phyloP scores from a whole-genome alignment of 2,329 filamentous ascomycete genomes.

The Microsporum audouinii region DNA sequence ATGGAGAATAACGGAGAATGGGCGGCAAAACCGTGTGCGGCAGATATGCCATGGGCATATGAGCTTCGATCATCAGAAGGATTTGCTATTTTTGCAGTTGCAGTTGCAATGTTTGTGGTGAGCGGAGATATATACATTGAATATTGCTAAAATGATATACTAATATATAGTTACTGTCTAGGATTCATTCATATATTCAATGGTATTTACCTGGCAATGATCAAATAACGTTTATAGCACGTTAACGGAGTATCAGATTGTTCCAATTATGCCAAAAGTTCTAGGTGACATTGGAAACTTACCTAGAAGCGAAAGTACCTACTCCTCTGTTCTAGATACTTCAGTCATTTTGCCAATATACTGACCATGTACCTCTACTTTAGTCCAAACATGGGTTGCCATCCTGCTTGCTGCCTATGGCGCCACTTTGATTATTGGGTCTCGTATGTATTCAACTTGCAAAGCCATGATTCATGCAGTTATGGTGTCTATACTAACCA shows the following conservation, averaged over 20 bases:
- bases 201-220: not conserved
- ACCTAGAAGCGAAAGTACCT: not conserved
- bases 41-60: slow-evolving; percentile 1
- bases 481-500: not conserved
- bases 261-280: slow-evolving; percentile 3
- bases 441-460: slow-evolving; percentile 4
- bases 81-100: slow-evolving; percentile 4
- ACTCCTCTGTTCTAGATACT: not conserved
- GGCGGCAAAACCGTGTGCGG: not conserved
- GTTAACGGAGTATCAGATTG: not conserved
- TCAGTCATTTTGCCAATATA: not conserved
- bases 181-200: slow-evolving; percentile 6
- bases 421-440: slow-evolving; percentile 7
- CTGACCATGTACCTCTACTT: not conserved
- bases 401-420: slow-evolving; percentile 12
- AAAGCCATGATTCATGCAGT: not conserved
- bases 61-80: slow-evolving; percentile 3
- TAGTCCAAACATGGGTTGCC: slow-evolving; percentile 12
- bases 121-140: not conserved
- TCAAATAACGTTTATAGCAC: too few species aligned
- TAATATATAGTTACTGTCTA: not conserved
- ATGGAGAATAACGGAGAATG: not conserved
- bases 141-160: not conserved
- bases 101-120: slow-evolving; percentile 7
- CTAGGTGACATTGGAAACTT: not conserved